Evolutionary conservation across 176 grass and related monocot genomes (phyloP), one percentile per base, ranked within the genome.

Genomic region (Oryza officinalis): DNA sequence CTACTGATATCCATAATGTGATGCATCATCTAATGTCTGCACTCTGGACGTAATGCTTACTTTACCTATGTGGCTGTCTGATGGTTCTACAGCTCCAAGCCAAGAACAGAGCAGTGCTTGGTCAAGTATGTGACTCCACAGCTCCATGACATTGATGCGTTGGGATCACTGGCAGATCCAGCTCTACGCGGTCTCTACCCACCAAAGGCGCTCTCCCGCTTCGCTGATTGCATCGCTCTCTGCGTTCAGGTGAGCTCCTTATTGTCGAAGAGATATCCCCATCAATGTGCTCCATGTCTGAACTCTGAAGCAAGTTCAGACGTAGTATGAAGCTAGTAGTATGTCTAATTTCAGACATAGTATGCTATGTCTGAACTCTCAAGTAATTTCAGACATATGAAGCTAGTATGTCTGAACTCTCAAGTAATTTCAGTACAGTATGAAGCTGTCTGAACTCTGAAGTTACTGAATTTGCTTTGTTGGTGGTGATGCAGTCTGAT

Each of bases 101-200:
- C 93, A 35, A 75, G n/a, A 74, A 72, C 25, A 4, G 93, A 95
- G 72, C 96, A 94, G 65, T 82, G 50, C 26, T 85, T 96, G 54
- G 96, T 93, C 64, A 89, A 90, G 59, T 92, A 90, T 85, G 96
- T 89, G 49, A 78, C 70, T 49, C 85, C 89, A 66, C 87, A 90
- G 47, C 93, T 98, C 30, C 91, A 92, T 44, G 93, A 98, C 68
- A 92, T 78, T 13, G 86, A 90, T 35, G 80, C 86, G 17, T 71
- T 96, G 71, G 82, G 49, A 54, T 60, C 76, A 65, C 84, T 98
- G 75, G 93, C 87, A 41, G 96, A 98, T 75, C 96, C 93, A 30
- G 91, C 82, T 76, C 89, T 98, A 18, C 87, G 91, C 3, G 96
- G 96, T 37, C 86, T 98, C 38, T 98, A 94, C 30, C 96, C 89